These are phyloP conservation scores for Kalanchoe fedtschenkoi DNA, from an alignment of 164 flowering plant genomes.

Conservation along the genomic window DNA sequence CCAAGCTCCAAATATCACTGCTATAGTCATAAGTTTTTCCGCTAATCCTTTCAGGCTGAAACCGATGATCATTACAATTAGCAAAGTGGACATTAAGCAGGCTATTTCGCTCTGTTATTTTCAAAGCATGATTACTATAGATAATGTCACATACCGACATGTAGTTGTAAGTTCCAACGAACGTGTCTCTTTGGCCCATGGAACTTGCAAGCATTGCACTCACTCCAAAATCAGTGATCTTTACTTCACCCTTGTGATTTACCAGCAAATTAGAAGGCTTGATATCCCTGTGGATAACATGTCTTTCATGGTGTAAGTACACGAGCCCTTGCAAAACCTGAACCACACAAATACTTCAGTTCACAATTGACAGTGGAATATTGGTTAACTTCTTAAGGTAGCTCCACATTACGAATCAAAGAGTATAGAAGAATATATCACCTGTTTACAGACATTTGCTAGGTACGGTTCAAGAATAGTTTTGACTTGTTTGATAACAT, in stretches of 20 bases:
- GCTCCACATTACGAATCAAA: background rate
- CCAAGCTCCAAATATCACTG: constrained; percentile 99
- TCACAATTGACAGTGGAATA: background rate
- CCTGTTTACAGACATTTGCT: constrained; percentile 94
- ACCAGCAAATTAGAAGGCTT: constrained; percentile 94
- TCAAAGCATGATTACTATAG: background rate
- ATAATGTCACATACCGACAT: constrained; percentile 70
- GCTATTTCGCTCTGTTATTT: background rate
- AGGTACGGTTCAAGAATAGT: constrained; percentile 97
- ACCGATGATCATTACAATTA: background rate
- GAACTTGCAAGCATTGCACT: constrained; percentile 88
- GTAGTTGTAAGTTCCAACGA: constrained; percentile 97
- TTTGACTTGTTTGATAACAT: constrained; percentile 76
- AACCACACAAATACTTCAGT: constrained; percentile 4
- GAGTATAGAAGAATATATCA: constrained; percentile 12
- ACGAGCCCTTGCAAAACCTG: constrained; percentile 93
- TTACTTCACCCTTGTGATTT: constrained; percentile 90
- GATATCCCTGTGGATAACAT: constrained; percentile 93
- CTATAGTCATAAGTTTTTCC: constrained; percentile 82
- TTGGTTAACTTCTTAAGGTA: background rate
- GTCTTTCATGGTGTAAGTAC: constrained; percentile 85
- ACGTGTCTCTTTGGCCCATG: constrained; percentile 90
- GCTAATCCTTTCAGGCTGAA: constrained; percentile 90
- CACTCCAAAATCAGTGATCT: constrained; percentile 96
- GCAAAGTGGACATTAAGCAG: background rate